Evolutionary conservation across 2,329 filamentous ascomycete species (phyloP).

Genomic region (Sphaerulina vaccinii): DNA sequence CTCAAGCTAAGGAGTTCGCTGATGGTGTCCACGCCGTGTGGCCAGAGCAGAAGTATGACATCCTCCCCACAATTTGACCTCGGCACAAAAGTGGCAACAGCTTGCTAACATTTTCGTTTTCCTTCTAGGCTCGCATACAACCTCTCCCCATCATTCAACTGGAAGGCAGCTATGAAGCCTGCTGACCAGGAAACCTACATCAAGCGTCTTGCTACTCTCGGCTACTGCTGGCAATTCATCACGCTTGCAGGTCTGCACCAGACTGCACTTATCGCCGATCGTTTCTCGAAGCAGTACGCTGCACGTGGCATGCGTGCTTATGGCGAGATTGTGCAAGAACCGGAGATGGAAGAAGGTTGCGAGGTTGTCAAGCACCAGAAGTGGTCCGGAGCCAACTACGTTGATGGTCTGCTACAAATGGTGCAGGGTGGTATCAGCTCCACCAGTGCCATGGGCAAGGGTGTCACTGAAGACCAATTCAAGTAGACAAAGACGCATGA

Average conservation of each 20-base stretch:
- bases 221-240: conserved; percentile 99
- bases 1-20: conserved; percentile 89
- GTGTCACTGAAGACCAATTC: conserved; percentile 97
- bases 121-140: conserved; percentile 82
- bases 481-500: conserved; percentile 17
- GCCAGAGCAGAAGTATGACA: conserved; percentile 87
- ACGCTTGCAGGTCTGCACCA: conserved; percentile 97
- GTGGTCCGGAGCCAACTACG: conserved; percentile 93
- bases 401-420: conserved; percentile 96
- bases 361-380: conserved; percentile 99
- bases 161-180: conserved; percentile 93
- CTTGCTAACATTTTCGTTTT: conserved; percentile 20
- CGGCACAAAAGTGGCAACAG: conserved; percentile 6
- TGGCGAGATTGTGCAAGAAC: conserved; percentile 94
- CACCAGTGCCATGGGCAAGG: conserved; percentile 94
- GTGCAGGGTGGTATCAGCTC: conserved; percentile 88
- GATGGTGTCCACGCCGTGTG: conserved; percentile 89
- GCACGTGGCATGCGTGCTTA: conserved; percentile 83
- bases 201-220: conserved; percentile 75
- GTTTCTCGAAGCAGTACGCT: conserved; percentile 79
- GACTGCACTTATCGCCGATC: conserved; percentile 86
- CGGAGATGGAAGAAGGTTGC: conserved; percentile 85
- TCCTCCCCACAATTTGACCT: neutral
- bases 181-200: conserved; percentile 98
- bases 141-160: conserved; percentile 98